Conservation (phyloP, 1,284 basidiomycete species). For the Cryptococcus sp. region DNA sequence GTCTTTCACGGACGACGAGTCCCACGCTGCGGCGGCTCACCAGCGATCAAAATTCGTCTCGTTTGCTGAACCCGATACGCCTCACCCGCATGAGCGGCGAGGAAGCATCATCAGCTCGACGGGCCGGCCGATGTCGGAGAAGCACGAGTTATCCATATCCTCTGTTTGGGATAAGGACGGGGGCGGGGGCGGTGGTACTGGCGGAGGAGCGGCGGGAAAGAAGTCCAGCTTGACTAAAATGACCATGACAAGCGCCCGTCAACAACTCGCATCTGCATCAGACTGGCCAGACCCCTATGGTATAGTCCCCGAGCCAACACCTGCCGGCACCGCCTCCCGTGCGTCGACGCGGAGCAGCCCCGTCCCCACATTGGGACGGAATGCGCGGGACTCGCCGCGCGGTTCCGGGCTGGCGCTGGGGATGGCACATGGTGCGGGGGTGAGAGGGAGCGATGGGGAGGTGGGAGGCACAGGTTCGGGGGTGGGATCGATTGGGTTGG, state of each 20-base stretch:
- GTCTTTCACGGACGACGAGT: no score
- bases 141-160: no score
- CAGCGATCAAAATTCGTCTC: conserved; percentile 9
- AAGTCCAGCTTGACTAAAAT: conserved; percentile 11
- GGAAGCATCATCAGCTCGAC: background rate
- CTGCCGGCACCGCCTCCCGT: conserved; percentile 2
- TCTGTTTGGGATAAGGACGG: no score
- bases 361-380: background rate
- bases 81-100: no score
- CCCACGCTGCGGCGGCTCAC: no score
- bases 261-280: conserved; percentile 10
- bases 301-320: conserved; percentile 10
- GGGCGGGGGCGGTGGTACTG: background rate
- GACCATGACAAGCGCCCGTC: background rate
- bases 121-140: no score
- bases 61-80: conserved; percentile 15
- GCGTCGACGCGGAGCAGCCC: conserved; percentile 1
- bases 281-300: conserved; percentile 20
- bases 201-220: conserved; percentile 8
- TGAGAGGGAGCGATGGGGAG: no score
- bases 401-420: no score
- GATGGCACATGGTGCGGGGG: no score
- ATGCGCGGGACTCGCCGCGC: no score
- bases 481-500: no score
- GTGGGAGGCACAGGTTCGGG: no score